These are phyloP conservation scores for Tetraselmis chui DNA, from an alignment of 139 green algal genomes.

Conservation along the genomic window DNA sequence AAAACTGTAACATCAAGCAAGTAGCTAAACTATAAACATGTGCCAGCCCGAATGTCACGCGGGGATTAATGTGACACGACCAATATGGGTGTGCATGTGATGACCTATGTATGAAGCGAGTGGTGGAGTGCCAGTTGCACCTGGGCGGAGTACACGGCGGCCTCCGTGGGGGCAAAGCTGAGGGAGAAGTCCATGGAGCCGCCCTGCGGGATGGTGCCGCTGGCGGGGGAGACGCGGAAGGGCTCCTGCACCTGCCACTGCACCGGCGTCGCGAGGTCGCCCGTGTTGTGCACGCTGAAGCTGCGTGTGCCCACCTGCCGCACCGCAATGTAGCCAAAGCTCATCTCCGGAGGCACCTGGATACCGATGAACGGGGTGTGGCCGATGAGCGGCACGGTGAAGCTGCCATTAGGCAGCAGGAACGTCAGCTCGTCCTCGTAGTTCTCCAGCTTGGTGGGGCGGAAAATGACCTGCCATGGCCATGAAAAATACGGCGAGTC, in stretches of 20 bases:
- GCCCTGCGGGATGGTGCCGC: slow-evolving; percentile 29
- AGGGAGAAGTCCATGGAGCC: slow-evolving; percentile 26
- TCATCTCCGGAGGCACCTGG: slow-evolving; percentile 34
- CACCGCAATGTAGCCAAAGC: slow-evolving; percentile 49
- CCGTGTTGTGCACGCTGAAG: slow-evolving; percentile 44
- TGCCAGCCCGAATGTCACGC: too few relatives aligned
- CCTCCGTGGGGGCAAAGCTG: slow-evolving; percentile 47
- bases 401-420: slow-evolving; percentile 22
- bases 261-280: slow-evolving; percentile 25
- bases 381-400: slow-evolving; percentile 37
- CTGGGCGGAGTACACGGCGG: slow-evolving; percentile 39
- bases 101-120: too few relatives aligned
- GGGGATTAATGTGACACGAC: too few relatives aligned
- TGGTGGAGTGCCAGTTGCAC: too few relatives aligned
- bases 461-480: slow-evolving; percentile 47
- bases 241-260: slow-evolving; percentile 34
- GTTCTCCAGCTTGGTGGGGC: slow-evolving; percentile 38
- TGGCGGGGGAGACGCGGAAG: slow-evolving; percentile 39
- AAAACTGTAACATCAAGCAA: too few relatives aligned
- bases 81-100: too few relatives aligned
- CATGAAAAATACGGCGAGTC: too few relatives aligned
- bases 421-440: slow-evolving; percentile 55
- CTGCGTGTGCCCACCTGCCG: slow-evolving; percentile 21
- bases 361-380: slow-evolving; percentile 34
- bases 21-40: too few relatives aligned